Evolutionary conservation across 2,329 filamentous ascomycete genomes (phyloP).

Genomic region (Paracamarosporium sp.): DNA sequence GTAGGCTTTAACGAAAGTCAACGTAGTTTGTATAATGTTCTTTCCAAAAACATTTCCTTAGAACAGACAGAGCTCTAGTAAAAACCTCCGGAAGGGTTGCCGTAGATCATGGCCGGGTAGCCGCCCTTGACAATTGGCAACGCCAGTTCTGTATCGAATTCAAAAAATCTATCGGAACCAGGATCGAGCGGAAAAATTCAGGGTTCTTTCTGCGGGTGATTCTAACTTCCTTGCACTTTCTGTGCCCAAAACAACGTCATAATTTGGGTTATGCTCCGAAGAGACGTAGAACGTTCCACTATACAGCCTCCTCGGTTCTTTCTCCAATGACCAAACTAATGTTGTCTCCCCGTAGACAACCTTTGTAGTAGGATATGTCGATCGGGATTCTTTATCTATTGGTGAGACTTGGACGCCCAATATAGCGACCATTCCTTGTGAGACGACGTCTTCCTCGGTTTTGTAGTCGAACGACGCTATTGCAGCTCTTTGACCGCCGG

Average conservation of each 20-base stretch:
- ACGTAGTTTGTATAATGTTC: no score
- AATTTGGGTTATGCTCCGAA: neutral
- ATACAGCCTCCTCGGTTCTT: neutral
- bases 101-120: no score
- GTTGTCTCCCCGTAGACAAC: constrained; percentile 1
- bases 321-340: constrained; percentile 1
- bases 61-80: no score
- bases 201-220: constrained; percentile 20
- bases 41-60: no score
- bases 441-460: constrained; percentile 5
- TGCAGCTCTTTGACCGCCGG: neutral
- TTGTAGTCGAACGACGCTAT: neutral
- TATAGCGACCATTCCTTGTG: neutral
- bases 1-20: no score
- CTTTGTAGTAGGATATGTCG: neutral
- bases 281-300: constrained; percentile 7
- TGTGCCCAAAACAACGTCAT: constrained; percentile 3
- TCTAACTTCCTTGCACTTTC: neutral
- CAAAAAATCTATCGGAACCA: no score
- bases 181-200: no score
- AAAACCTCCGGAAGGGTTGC: no score
- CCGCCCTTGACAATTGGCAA: no score
- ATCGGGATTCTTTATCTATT: neutral
- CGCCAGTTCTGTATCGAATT: no score
- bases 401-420: neutral